These are phyloP conservation scores for Actinidia chinensis DNA, from an alignment of 179 eudicot genomes.

Conservation along the genomic window DNA sequence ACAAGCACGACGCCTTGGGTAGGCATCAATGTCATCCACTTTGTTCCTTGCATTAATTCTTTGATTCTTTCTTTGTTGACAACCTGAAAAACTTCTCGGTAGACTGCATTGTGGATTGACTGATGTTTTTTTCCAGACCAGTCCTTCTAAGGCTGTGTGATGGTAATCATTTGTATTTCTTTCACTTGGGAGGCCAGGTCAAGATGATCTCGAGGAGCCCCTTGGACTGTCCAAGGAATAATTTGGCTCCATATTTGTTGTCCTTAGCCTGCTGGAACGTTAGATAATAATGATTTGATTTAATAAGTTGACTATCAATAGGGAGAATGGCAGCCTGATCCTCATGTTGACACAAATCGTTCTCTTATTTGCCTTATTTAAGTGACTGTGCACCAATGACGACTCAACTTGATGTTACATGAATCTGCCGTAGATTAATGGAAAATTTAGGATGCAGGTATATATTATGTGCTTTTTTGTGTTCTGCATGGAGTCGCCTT, in stretches of 20 bases:
- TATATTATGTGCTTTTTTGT: neutral
- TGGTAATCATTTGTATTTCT: neutral
- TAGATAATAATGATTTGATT: neutral
- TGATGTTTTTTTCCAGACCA: neutral
- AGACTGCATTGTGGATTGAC: neutral
- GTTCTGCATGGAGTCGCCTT: neutral
- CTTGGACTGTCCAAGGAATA: slow-evolving; percentile 12
- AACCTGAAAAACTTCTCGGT: slow-evolving; percentile 1
- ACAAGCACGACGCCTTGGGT: slow-evolving; percentile 94
- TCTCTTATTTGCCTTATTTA: neutral
- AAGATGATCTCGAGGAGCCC: neutral
- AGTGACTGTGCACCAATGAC: neutral
- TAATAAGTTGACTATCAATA: neutral
- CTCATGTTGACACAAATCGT: neutral
- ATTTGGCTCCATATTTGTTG: neutral
- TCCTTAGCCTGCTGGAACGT: slow-evolving; percentile 2
- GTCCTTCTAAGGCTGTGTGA: neutral
- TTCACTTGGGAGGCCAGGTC: slow-evolving; percentile 6
- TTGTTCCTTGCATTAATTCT: neutral
- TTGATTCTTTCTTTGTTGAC: slow-evolving; percentile 5
- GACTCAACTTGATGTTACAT: neutral
- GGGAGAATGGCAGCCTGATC: neutral
- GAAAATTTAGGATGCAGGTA: neutral
- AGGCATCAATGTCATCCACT: slow-evolving; percentile 26
- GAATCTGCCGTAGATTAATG: neutral